Conservation (phyloP, 345 rosid genomes). For the Lepidium sativum region DNA sequence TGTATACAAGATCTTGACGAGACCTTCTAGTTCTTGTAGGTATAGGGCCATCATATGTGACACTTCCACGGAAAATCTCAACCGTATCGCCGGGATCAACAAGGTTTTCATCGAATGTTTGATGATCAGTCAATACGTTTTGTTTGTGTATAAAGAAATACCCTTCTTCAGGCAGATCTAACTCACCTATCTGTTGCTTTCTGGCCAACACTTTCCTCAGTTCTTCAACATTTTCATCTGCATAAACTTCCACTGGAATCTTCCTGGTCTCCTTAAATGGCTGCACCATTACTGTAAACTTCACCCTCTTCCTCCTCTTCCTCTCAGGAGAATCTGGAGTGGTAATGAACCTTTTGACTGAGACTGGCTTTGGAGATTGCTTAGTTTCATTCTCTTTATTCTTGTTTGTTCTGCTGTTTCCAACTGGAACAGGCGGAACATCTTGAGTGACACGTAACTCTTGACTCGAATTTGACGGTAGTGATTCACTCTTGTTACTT, state of each 20-base stretch:
- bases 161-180: slow-evolving; percentile 9
- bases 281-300: too few species aligned
- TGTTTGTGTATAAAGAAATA: slow-evolving; percentile 55
- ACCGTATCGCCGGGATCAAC: neutral
- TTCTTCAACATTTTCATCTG: too few species aligned
- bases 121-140: slow-evolving; percentile 34
- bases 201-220: too few species aligned
- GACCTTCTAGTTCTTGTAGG: too few species aligned
- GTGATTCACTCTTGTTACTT: neutral
- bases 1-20: too few species aligned
- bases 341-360: too few species aligned
- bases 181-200: too few species aligned
- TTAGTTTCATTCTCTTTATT: neutral
- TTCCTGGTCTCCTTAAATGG: too few species aligned
- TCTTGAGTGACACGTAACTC: neutral
- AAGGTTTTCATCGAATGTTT: neutral
- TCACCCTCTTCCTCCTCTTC: too few species aligned
- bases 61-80: neutral
- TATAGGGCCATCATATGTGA: too few species aligned
- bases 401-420: neutral
- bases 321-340: too few species aligned
- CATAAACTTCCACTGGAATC: too few species aligned
- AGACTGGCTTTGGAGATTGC: neutral
- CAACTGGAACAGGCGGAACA: neutral
- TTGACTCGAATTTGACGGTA: neutral